These are phyloP conservation scores for Sphaceloma murrayae DNA, from an alignment of 2,329 filamentous ascomycete species.

Conservation along the genomic window DNA sequence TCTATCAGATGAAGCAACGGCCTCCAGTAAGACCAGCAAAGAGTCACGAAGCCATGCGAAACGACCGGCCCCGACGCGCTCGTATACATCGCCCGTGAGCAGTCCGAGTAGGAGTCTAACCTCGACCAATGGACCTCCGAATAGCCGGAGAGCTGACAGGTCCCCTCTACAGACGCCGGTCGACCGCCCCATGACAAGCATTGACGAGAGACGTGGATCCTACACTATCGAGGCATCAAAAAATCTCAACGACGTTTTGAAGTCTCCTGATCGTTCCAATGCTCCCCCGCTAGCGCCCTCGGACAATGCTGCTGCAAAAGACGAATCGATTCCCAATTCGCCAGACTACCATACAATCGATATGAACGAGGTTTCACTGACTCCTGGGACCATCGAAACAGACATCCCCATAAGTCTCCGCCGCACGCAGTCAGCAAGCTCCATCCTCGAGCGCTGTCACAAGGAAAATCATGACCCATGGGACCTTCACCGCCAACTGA, in stretches of 20 bases:
- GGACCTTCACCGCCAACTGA: slow-evolving; percentile 59
- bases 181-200: neutral
- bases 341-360: slow-evolving; percentile 46
- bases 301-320: too few relatives aligned
- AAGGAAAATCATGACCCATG: neutral
- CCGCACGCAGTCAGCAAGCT: slow-evolving; percentile 47
- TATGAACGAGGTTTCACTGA: slow-evolving; percentile 45
- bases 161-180: slow-evolving; percentile 3
- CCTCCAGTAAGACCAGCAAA: neutral
- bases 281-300: too few relatives aligned
- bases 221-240: slow-evolving; percentile 1
- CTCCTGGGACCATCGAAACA: slow-evolving; percentile 40
- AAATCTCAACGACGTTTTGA: slow-evolving; percentile 8
- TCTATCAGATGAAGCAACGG: neutral
- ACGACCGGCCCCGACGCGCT: neutral
- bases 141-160: slow-evolving; percentile 26
- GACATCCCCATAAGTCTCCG: slow-evolving; percentile 43
- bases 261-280: neutral
- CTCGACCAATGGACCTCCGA: slow-evolving; percentile 32
- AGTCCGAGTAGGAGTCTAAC: neutral
- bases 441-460: slow-evolving; percentile 25
- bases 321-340: slow-evolving; percentile 2
- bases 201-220: slow-evolving; percentile 9
- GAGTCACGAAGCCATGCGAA: neutral
- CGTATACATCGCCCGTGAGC: slow-evolving; percentile 14